A percentile compares a stretch with the other conserved stretches of the same genome.
Evolutionary conservation across 495 filamentous ascomycete genomes (phyloP).

Genomic region (Lasiosphaeria ovina): DNA sequence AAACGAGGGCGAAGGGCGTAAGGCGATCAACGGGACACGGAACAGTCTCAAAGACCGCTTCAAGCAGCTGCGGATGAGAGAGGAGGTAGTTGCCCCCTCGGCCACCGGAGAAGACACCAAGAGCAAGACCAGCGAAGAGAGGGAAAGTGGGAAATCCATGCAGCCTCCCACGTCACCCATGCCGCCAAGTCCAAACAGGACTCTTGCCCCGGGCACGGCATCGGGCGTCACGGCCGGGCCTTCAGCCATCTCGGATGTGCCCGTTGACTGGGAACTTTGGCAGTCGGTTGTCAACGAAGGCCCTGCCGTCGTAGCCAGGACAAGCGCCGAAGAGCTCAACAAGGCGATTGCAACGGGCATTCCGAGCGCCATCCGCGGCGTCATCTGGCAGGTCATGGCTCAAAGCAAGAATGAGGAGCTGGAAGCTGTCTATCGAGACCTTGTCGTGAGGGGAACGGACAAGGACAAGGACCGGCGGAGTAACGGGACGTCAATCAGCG

Average conservation of each 20-base stretch:
- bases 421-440: constrained; percentile 81
- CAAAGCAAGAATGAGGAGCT: constrained; percentile 90
- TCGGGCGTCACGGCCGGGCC: constrained; percentile 71
- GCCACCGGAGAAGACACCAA: constrained; percentile 45
- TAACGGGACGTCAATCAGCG: constrained; percentile 43
- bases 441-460: constrained; percentile 77
- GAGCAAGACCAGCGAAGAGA: constrained; percentile 31
- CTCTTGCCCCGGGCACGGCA: constrained; percentile 77
- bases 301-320: constrained; percentile 76
- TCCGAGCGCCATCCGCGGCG: constrained; percentile 88
- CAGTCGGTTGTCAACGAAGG: constrained; percentile 93
- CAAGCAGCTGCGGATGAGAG: constrained; percentile 75
- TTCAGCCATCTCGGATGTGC: constrained; percentile 60
- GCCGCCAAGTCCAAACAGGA: constrained; percentile 49
- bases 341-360: constrained; percentile 90
- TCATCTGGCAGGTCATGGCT: constrained; percentile 96
- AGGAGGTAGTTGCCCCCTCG: constrained; percentile 63
- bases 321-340: constrained; percentile 84
- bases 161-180: constrained; percentile 48
- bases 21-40: constrained; percentile 44
- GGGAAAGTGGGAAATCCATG: constrained; percentile 29
- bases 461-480: constrained; percentile 66
- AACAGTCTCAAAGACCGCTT: constrained; percentile 83
- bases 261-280: constrained; percentile 97
- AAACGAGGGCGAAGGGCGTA: constrained; percentile 47